Base-by-base conservation (phyloP, 148 eudicot genomes). In the Camellia sinensis region DNA sequence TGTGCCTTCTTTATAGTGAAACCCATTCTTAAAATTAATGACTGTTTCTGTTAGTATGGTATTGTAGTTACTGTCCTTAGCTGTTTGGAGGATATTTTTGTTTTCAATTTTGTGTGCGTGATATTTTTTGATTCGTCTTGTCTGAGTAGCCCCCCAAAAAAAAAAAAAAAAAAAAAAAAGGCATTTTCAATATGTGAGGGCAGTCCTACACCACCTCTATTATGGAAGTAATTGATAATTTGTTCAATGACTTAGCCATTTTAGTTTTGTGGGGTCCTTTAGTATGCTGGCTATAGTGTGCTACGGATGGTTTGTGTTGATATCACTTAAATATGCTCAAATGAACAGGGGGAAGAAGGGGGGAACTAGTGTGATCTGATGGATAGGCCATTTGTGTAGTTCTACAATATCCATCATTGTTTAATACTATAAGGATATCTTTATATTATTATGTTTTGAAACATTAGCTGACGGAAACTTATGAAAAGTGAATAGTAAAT, bases 1-100 rank as follows among this genome's bases (percentile, higher is more conserved):
- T 43, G 4, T 9, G n/a, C n/a, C n/a, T 54, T 76, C 5, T 45
- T 75, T 1, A 12, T 61, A 29, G 59, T 7, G 15, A 5, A 63
- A 50, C 53, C 11, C 37, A 59, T 74, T 57, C 44, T 43, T 60
- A 14, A 17, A 21, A 71, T 3, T 11, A 45, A 48, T 22, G 22
- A 3, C 22, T 29, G 21, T 37, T 56, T 56, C 76, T 57, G 41
- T 73, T 73, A 71, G 41, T 52, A 53, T 56, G 44, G 76, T 73
- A 10, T 41, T 52, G 18, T 52, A 19, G 61, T 72, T n/a, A 2
- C 60, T 72, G 41, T 21, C 3, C 75, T 73, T 29, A 11, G 41
- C 14, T 19, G 21, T 54, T 74, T 74, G 46, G 50, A 6, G 10
- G 22, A 40, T 59, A 74, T 17, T 74, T 41, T 7, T 59, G 48